Base-by-base conservation (phyloP, 1,139 yeast species). In the Ogataea hybrid region DNA sequence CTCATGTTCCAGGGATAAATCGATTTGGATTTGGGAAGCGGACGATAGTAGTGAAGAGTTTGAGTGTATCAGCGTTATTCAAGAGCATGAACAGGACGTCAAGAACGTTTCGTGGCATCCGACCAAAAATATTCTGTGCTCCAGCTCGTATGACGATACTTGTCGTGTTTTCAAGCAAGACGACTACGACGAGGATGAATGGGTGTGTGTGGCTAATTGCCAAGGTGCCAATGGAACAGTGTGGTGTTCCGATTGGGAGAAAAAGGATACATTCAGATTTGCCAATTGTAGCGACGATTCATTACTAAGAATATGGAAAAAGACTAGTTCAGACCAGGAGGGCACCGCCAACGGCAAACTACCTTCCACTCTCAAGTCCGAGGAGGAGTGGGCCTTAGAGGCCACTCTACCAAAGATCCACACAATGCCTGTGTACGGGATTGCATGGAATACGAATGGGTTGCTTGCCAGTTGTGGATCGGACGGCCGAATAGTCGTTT, bases 1-100 rank as follows among this genome's bases (percentile, higher is more conserved):
- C 0, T 82, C 96, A 1, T 92, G 98, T 61, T 89, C 97, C 0
- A 73, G 99, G 57, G 99, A 92, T 60, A 94, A 94, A 62, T 83
- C 95, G 18, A 84, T 90, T 5, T 92, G 99, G 99, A 79, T 92
- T 30, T 92, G 99, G 98, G 98, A 92, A 61, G 85, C 96, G 5
- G 97, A 90, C 61, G 96, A 88, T 46, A 74, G 83, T 36, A 84
- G 89, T 51, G 98, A 92, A 62, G 98, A 92, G 58, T 92, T 90
- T 61, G 98, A 94, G 63, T 92, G 99, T 64, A 74, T 92, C 28
- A 81, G 90, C 37, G 98, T 92, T 3, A 71, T 94, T 41, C 95
- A 88, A 58, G 98, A 94, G 48, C 98, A 94, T 60, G 79, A 87
- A 25, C 98, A 92, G 56, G 99, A 92, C 61, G 92, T 92, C 12